Evolutionary conservation across 108 stramenopile genomes (phyloP), one percentile per base, ranked within the genome.

Genomic region (Chaetoceros muelleri): DNA sequence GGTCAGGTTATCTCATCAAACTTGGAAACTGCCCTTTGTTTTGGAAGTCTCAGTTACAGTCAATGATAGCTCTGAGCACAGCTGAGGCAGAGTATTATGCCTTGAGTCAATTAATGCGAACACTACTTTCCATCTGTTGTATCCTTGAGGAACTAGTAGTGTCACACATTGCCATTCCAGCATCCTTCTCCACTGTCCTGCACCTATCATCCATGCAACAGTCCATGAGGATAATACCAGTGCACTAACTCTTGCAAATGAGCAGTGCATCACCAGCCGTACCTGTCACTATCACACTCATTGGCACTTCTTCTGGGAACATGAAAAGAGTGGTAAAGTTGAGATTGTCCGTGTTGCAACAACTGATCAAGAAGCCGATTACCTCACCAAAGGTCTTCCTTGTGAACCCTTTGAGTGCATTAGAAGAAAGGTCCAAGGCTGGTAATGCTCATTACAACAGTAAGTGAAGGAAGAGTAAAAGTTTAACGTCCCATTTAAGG

Each of bases 11-110:
- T 49, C 46, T 80, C 29, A 70, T 80, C 44, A 75, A 3, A 20
- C 74, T n/a, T n/a, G n/a, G n/a, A n/a, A n/a, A n/a, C n/a, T n/a
- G n/a, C n/a, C n/a, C n/a, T n/a, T n/a, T n/a, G 19, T 10, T 75
- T 40, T 78, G 76, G 76, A 48, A 51, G 2, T 61, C 58, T 1
- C 60, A 68, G n/a, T 46, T 82, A 1, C 81, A 82, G 44, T 29
- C 49, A 0, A 45, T 69, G 17, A 81, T 77, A n/a, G 68, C 74
- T 2, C 24, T 72, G 2, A 47, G 44, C 1, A 79, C 78, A 0
- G 65, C 70, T 66, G 72, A 75, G 48, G 59, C 76, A 2, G 74
- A 80, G 48, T 78, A 68, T 50, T 68, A 34, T 53, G 81, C 81
- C 19, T 28, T 78, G 1, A 61, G 60, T 46, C 53, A 27, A 1